Percentiles rank a stretch among this genome's conserved stretches.
These are phyloP conservation scores for Halocafeteria seosinensis DNA, from an alignment of 108 stramenopile genomes.

Conservation along the genomic window DNA sequence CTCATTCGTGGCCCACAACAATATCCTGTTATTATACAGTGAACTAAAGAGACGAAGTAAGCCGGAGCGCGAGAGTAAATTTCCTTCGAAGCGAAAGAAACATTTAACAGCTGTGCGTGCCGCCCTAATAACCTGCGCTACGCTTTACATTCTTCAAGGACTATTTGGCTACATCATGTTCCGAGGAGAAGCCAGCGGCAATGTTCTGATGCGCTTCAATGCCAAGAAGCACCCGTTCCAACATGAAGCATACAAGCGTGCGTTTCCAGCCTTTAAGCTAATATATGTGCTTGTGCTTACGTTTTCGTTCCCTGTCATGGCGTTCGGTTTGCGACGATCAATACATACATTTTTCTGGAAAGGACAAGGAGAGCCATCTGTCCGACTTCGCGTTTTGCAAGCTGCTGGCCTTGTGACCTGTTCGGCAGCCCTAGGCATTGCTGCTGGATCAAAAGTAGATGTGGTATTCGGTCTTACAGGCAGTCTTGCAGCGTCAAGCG, in stretches of 20 bases:
- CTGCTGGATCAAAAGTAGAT: background rate
- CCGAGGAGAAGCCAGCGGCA: background rate
- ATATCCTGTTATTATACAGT: background rate
- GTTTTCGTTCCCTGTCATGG: slow-evolving; percentile 3
- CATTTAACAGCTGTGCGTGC: background rate
- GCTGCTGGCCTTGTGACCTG: background rate
- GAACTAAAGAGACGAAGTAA: background rate
- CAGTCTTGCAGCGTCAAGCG: background rate
- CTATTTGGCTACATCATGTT: background rate
- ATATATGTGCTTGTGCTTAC: background rate
- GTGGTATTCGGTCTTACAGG: background rate
- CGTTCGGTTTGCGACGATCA: background rate
- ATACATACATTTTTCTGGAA: background rate
- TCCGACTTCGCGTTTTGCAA: background rate
- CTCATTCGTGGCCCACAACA: background rate
- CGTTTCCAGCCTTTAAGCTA: background rate
- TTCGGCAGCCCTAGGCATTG: background rate
- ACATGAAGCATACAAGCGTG: background rate
- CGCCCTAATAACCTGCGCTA: background rate
- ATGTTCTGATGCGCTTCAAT: background rate
- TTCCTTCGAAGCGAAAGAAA: background rate
- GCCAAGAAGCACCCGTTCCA: background rate
- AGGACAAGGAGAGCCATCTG: background rate
- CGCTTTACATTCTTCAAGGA: background rate
- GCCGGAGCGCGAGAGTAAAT: background rate